phyloP scores from a whole-genome alignment of 2,329 filamentous ascomycete genomes.

The Diaporthe ilicicola region DNA sequence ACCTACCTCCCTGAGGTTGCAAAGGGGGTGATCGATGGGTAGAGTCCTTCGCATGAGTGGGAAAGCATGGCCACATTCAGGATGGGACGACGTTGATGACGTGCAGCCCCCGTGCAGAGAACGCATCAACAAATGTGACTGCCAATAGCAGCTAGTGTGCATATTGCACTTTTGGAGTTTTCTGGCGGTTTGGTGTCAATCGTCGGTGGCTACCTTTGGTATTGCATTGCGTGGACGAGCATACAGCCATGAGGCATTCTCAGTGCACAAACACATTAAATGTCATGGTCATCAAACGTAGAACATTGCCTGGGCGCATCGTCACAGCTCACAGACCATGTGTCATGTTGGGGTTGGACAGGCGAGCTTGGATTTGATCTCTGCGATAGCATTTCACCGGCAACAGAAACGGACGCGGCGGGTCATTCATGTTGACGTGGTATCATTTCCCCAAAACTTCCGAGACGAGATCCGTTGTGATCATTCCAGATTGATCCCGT shows the following conservation, averaged over 20 bases:
- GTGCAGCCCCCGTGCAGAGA: no score
- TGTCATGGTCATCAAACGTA: neutral
- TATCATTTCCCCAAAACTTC: conserved; percentile 34
- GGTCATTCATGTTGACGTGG: conserved; percentile 32
- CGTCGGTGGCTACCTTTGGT: no score
- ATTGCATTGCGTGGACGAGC: no score
- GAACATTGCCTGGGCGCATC: neutral
- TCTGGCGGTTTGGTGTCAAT: neutral
- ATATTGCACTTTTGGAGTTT: neutral
- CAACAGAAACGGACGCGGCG: conserved; percentile 13
- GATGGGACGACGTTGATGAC: no score
- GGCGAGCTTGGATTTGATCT: conserved; percentile 20
- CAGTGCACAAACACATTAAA: neutral
- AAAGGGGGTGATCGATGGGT: neutral
- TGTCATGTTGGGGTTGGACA: conserved; percentile 5
- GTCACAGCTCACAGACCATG: neutral
- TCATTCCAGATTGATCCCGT: conserved; percentile 31
- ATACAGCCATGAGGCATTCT: neutral
- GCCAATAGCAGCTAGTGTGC: no score
- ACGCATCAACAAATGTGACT: no score
- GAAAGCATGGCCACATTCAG: no score
- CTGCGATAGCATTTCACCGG: conserved; percentile 22
- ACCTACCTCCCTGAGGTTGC: conserved; percentile 45
- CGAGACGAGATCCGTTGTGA: conserved; percentile 31
- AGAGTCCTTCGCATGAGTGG: neutral